These are phyloP conservation scores for Rhinocladiella mackenziei DNA, from an alignment of 2,329 filamentous ascomycete genomes.

Conservation along the genomic window DNA sequence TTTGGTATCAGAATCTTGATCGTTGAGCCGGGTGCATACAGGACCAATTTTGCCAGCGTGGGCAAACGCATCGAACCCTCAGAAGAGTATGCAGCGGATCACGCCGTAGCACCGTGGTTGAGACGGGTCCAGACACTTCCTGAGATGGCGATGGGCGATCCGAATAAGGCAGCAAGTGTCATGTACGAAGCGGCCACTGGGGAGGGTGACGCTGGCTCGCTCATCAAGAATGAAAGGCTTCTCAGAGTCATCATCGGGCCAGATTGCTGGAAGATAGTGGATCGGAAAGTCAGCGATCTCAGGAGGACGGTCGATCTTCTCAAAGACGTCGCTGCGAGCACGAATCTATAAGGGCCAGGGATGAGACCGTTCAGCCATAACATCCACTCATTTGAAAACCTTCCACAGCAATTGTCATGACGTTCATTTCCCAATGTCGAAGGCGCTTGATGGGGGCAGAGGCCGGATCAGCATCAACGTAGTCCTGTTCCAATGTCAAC, in stretches of 20 bases:
- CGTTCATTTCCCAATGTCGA: too few relatives aligned
- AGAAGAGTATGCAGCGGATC: constrained; percentile 11
- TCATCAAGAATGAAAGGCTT: constrained; percentile 36
- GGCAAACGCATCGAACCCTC: constrained; percentile 12
- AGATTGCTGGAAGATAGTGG: constrained; percentile 34
- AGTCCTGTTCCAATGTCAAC: too few relatives aligned
- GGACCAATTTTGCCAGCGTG: constrained; percentile 43
- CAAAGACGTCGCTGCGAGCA: constrained; percentile 17
- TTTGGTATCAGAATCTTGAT: constrained; percentile 46
- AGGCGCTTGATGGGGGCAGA: too few relatives aligned
- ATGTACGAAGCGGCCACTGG: constrained; percentile 40
- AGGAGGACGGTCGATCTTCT: constrained; percentile 15
- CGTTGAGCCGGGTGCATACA: constrained; percentile 46
- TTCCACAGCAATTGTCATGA: background rate
- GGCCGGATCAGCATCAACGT: too few relatives aligned
- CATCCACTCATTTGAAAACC: background rate
- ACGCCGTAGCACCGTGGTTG: constrained; percentile 15
- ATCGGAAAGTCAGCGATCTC: constrained; percentile 24
- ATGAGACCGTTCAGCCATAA: background rate
- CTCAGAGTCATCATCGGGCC: constrained; percentile 35
- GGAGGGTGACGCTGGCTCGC: constrained; percentile 33
- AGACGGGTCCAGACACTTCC: constrained; percentile 6
- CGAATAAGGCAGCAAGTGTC: constrained; percentile 35
- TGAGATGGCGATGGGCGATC: constrained; percentile 32
- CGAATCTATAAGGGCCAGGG: constrained; percentile 12